Evolutionary conservation across 257 asterid species (phyloP).

Genomic region (Nicotiana sylvestris): DNA sequence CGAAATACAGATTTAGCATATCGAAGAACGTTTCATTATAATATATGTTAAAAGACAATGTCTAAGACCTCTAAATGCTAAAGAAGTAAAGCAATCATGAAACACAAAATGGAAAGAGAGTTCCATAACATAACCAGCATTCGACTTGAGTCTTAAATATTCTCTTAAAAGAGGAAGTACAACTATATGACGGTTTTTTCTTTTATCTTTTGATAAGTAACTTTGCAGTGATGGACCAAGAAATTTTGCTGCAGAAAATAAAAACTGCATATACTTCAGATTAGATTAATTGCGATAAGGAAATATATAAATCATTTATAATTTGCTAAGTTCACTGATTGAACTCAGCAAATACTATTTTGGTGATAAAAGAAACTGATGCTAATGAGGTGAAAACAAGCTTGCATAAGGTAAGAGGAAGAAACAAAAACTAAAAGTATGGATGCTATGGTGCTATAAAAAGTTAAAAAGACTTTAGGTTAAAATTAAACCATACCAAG

Average conservation of each 20-base stretch:
- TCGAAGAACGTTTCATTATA: no score
- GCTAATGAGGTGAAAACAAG: background rate
- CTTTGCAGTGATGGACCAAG: background rate
- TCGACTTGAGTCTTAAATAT: no score
- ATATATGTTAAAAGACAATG: no score
- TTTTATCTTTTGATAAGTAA: background rate
- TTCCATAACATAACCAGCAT: no score
- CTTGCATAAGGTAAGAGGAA: background rate
- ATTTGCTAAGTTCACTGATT: background rate
- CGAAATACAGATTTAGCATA: no score
- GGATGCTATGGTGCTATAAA: background rate
- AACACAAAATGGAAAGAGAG: no score
- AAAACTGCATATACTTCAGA: background rate
- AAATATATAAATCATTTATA: background rate
- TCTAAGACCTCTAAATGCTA: no score
- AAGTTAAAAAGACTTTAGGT: background rate
- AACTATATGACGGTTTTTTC: no score
- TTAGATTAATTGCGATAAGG: background rate
- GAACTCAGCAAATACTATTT: background rate
- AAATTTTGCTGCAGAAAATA: background rate
- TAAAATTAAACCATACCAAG: slow-evolving; percentile 44
- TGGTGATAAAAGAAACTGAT: background rate
- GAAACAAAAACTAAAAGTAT: background rate
- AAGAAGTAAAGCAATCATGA: no score
- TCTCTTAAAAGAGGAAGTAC: no score